A percentile compares a stretch with the other conserved stretches of the same genome.
Evolutionary conservation across 306 rosid species (phyloP).

Genomic region (Cicer yamashitae): DNA sequence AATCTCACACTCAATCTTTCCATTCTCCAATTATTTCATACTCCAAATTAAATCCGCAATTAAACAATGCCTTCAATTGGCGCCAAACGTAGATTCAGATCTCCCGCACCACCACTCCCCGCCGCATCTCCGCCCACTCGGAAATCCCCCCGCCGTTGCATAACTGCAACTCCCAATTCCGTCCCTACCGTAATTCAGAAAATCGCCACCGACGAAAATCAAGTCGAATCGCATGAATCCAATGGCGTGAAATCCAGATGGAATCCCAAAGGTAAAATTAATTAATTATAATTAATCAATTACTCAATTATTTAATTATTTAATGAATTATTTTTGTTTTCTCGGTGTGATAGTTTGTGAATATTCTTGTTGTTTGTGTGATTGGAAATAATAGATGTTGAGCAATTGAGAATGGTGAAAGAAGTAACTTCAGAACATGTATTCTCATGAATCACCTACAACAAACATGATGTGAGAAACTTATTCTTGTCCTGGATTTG

Average conservation of each 20-base stretch:
- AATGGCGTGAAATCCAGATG: constrained; percentile 52
- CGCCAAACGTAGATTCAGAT: constrained; percentile 34
- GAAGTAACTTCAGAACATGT: constrained; percentile 81
- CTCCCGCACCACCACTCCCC: constrained; percentile 15
- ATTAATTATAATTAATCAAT: background rate
- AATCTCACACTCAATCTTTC: background rate
- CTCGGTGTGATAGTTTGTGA: background rate
- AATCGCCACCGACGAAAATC: constrained; percentile 27
- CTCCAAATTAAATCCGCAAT: too few relatives aligned
- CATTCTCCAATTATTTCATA: background rate
- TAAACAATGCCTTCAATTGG: constrained; percentile 39
- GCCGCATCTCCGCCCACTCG: constrained; percentile 42
- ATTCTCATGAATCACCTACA: constrained; percentile 62
- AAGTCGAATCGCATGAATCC: constrained; percentile 28
- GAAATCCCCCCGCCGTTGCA: constrained; percentile 60
- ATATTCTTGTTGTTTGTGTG: background rate
- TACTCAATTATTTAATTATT: background rate
- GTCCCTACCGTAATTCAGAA: constrained; percentile 44
- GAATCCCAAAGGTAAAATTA: constrained; percentile 66
- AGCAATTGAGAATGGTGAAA: constrained; percentile 68
- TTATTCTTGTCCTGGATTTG: too few relatives aligned
- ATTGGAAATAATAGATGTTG: constrained; percentile 54
- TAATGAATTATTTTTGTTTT: background rate
- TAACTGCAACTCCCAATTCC: constrained; percentile 40
- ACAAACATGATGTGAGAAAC: constrained; percentile 71